These are phyloP conservation scores for Anthracocystis panici-leucophaei DNA, from an alignment of 1,284 basidiomycete species.

Conservation along the genomic window DNA sequence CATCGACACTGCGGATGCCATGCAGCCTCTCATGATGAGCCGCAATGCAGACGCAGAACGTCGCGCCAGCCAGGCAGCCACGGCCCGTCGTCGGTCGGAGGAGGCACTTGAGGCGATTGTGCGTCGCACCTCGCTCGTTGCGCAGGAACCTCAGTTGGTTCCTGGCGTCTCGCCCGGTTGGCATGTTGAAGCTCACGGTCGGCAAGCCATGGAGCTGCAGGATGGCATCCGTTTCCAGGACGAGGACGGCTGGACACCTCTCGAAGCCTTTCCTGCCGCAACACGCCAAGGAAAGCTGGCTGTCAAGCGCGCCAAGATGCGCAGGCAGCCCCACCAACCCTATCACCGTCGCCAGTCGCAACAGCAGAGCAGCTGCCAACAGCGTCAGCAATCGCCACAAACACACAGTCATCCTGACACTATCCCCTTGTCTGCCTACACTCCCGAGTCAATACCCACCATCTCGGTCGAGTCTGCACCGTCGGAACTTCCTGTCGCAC, in stretches of 20 bases:
- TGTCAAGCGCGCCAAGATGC: slow-evolving; percentile 29
- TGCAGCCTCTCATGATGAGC: slow-evolving; percentile 53
- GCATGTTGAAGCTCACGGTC: slow-evolving; percentile 52
- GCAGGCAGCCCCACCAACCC: slow-evolving; percentile 8
- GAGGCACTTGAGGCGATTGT: slow-evolving; percentile 13
- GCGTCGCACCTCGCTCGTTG: slow-evolving; percentile 10
- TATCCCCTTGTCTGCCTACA: neutral
- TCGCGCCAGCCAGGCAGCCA: slow-evolving; percentile 19
- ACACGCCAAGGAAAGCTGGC: slow-evolving; percentile 38
- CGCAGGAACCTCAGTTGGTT: slow-evolving; percentile 23
- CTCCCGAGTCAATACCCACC: slow-evolving; percentile 4
- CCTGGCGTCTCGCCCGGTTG: slow-evolving; percentile 57
- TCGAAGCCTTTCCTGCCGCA: slow-evolving; percentile 47
- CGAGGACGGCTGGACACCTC: slow-evolving; percentile 55
- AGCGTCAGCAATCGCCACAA: neutral
- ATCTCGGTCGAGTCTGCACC: slow-evolving; percentile 12
- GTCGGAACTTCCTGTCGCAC: neutral
- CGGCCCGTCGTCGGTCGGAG: slow-evolving; percentile 28
- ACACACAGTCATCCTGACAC: neutral
- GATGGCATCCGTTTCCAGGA: slow-evolving; percentile 43
- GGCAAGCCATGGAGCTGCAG: slow-evolving; percentile 53
- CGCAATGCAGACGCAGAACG: slow-evolving; percentile 32
- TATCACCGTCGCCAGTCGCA: neutral
- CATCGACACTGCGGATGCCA: slow-evolving; percentile 25
- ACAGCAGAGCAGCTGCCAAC: neutral